Percentiles rank a stretch among this genome's conserved stretches.
These are phyloP conservation scores for Dendrobium officinale DNA, from an alignment of 106 monocot genomes.

Conservation along the genomic window DNA sequence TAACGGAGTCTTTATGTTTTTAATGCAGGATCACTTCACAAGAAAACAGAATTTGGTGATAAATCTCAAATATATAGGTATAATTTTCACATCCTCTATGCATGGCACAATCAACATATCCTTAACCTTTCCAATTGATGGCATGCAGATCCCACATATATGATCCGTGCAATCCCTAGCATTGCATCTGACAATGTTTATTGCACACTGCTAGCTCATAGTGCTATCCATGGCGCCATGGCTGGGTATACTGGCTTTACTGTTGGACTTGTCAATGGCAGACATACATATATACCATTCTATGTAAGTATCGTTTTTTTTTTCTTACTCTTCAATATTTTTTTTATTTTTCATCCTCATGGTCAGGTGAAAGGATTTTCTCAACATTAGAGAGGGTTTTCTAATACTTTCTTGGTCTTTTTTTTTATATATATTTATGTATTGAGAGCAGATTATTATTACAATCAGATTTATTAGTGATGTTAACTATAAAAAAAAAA, in stretches of 20 bases:
- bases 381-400: no score
- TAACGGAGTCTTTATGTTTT: not conserved
- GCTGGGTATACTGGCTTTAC: constrained; percentile 72
- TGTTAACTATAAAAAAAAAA: no score
- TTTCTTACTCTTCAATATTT: no score
- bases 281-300: constrained; percentile 63
- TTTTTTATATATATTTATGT: no score
- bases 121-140: not conserved
- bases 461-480: no score
- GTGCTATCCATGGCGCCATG: constrained; percentile 66
- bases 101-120: not conserved
- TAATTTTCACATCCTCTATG: not conserved
- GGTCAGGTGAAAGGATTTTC: no score
- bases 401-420: no score
- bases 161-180: constrained; percentile 59
- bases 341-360: no score
- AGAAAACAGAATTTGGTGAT: constrained; percentile 32
- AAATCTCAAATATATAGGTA: constrained; percentile 72
- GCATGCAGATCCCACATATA: constrained; percentile 54
- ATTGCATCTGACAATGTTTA: constrained; percentile 68
- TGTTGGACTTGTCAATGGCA: constrained; percentile 51
- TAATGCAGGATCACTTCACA: constrained; percentile 47
- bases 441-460: no score
- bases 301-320: constrained; percentile 30
- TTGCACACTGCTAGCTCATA: constrained; percentile 52